Base-by-base conservation (phyloP, 495 filamentous ascomycete genomes). In the Mytilinidion resinicola region DNA sequence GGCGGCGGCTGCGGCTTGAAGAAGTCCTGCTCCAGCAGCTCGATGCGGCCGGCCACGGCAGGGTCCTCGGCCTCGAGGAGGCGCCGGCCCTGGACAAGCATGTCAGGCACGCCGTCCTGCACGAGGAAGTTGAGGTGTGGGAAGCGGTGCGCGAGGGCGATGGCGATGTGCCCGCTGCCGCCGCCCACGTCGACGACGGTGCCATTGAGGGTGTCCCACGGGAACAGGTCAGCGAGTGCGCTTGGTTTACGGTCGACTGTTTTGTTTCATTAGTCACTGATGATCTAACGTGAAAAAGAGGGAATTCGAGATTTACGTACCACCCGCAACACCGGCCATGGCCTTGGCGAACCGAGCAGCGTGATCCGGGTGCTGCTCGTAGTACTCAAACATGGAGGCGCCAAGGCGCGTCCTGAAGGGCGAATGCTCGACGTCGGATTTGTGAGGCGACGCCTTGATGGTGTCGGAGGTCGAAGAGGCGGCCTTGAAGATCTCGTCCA, bases 401-500 rank as follows among this genome's bases (percentile, higher is more conserved):
- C 66, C 67, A 53, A 59, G 57, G 1, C 63, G 30, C 1, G 49
- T 60, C 9, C 48, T 10, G 53, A 73, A 73, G 3, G 68, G 67
- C 10, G 10, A 62, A 12, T 63, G 14, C 7, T 9, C 30, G 11
- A 39, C 55, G n/a, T 57, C 30, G 19, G 56, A 17, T 33, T 59
- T 47, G 19, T 55, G 58, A 4, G 67, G 62, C 12, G 11, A 34
- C 12, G 34, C 30, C 1, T 51, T 14, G 15, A 73, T n/a, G 15
- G 25, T 20, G 19, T 20, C 35, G 9, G 38, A 41, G 10, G 42
- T 17, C 17, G 67, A 61, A 9, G 69, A 52, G 41, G 69, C 55
- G 0, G 70, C 69, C 44, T 62, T 55, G 42, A 71, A 60, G 54
- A 71, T 65, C 17, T 73, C 70, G 51, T 71, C 70, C 14, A 73